Percentiles rank a stretch among this genome's conserved stretches.
phyloP scores from a whole-genome alignment of 441 rosid genomes.

The Euphorbia celastroides region DNA sequence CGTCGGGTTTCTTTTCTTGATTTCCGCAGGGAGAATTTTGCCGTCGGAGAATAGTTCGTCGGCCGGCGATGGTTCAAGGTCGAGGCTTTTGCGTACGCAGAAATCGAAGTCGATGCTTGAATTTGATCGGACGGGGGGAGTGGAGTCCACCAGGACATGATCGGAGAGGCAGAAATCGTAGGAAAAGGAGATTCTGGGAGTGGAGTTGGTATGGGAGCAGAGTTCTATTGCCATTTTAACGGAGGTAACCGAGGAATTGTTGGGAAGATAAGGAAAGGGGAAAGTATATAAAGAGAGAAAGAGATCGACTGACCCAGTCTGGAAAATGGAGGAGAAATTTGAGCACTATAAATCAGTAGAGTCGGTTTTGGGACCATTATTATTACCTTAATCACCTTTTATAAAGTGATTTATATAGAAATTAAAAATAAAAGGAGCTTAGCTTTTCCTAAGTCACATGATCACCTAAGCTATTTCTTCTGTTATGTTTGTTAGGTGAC shows the following conservation, averaged over 20 bases:
- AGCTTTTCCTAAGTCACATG: too few relatives aligned
- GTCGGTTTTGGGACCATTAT: neutral
- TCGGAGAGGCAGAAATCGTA: conserved; percentile 61
- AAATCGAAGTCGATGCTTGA: conserved; percentile 69
- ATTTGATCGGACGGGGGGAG: conserved; percentile 26
- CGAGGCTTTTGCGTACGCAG: conserved; percentile 44
- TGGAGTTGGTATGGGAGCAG: conserved; percentile 47
- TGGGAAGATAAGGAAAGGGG: neutral
- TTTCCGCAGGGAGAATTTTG: conserved; percentile 60
- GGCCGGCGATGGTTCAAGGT: conserved; percentile 62
- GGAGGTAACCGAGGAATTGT: neutral
- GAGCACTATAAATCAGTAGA: conserved; percentile 20
- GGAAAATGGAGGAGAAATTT: conserved; percentile 16
- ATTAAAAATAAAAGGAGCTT: neutral
- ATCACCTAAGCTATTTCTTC: too few relatives aligned
- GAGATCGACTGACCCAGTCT: too few relatives aligned
- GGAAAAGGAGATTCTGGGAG: conserved; percentile 89
- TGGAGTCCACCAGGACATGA: conserved; percentile 42
- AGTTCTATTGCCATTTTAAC: conserved; percentile 65
- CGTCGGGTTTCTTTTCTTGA: conserved; percentile 44
- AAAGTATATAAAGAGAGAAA: neutral
- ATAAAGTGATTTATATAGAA: neutral
- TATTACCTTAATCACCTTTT: neutral
- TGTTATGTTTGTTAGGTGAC: too few relatives aligned
- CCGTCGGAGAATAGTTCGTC: conserved; percentile 86